phyloP scores from a whole-genome alignment of 148 eudicot species.

The Fallopia convolvulus region DNA sequence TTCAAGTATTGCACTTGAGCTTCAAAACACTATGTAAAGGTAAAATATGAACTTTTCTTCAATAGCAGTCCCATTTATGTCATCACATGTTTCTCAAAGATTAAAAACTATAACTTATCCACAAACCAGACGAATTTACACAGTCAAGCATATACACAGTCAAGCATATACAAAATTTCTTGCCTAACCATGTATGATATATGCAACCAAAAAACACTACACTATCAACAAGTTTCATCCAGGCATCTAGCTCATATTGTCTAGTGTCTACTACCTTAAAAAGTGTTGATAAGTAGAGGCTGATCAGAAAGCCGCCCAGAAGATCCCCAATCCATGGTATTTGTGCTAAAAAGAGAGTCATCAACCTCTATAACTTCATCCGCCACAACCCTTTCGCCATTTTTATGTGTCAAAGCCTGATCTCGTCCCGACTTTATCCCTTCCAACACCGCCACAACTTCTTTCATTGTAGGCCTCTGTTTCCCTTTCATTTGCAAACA shows the following conservation, averaged over 20 bases:
- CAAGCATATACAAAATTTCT: not conserved
- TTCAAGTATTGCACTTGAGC: too few species aligned
- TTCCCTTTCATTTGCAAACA: constrained; percentile 27
- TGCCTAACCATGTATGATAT: not conserved
- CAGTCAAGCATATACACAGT: not conserved
- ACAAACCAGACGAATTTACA: not conserved
- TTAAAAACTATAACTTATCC: not conserved
- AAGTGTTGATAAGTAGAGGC: constrained; percentile 2
- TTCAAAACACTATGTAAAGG: too few species aligned
- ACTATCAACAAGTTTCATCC: not conserved
- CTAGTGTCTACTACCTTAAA: not conserved
- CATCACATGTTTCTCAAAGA: not conserved
- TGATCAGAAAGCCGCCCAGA: not conserved
- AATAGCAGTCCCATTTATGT: not conserved
- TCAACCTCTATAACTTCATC: not conserved
- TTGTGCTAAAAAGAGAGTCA: not conserved
- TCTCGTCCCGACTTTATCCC: constrained; percentile 5
- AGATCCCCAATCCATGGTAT: not conserved
- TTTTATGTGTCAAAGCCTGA: not conserved
- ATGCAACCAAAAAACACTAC: constrained; percentile 15
- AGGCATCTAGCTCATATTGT: not conserved
- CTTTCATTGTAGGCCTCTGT: constrained; percentile 33
- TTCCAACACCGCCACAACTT: constrained; percentile 23
- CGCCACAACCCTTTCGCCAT: not conserved
- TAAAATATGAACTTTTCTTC: too few species aligned